Conservation (phyloP, 176 grass and related monocot species). For the Oryza nivara region DNA sequence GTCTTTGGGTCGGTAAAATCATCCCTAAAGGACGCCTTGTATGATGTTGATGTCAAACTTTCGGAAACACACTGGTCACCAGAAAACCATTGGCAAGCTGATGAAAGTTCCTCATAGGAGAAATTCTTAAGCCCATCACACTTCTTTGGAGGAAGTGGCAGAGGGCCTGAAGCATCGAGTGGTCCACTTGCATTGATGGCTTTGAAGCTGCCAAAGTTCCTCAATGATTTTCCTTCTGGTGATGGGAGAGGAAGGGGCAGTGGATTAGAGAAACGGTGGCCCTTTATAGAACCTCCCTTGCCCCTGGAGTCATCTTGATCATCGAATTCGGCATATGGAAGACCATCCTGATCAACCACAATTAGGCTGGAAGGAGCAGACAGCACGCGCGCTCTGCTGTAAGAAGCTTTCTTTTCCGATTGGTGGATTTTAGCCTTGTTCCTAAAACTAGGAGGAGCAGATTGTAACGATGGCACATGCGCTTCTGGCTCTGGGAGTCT, state of each 20-base stretch:
- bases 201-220: conserved; percentile 82
- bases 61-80: conserved; percentile 62
- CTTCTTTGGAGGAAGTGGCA: conserved; percentile 75
- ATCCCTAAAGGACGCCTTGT: conserved; percentile 83
- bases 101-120: conserved; percentile 74
- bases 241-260: conserved; percentile 90
- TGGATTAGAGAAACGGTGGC: conserved; percentile 74
- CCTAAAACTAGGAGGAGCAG: conserved; percentile 94
- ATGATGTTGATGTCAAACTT: conserved; percentile 67
- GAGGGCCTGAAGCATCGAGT: conserved; percentile 71
- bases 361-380: conserved; percentile 86
- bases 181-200: conserved; percentile 62
- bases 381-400: conserved; percentile 65
- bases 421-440: conserved; percentile 62
- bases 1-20: conserved; percentile 54
- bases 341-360: conserved; percentile 64
- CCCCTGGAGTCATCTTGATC: conserved; percentile 71
- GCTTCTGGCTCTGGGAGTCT: conserved; percentile 83
- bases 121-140: conserved; percentile 62
- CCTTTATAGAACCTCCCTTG: conserved; percentile 54
- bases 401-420: conserved; percentile 46
- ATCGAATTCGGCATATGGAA: conserved; percentile 55
- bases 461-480: conserved; percentile 79
- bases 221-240: conserved; percentile 51
- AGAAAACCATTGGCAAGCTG: conserved; percentile 80